Conservation (phyloP, 1,284 basidiomycete genomes). For the Prillingera fragicola region DNA sequence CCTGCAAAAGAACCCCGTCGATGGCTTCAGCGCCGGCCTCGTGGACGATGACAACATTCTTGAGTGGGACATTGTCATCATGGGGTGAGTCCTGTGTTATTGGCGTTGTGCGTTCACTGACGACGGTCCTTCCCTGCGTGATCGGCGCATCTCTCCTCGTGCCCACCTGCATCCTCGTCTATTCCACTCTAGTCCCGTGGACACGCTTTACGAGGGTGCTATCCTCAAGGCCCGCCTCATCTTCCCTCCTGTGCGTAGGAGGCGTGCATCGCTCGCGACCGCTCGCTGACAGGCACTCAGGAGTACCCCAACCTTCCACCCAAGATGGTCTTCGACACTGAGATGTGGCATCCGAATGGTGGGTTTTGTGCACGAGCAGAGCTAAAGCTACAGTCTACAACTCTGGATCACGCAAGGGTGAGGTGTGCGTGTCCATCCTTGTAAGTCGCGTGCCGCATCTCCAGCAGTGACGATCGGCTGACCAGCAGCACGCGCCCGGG, state of each 20-base stretch:
- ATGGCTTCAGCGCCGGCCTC: slow-evolving; percentile 91
- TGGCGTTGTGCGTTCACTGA: not conserved
- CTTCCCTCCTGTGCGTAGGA: slow-evolving; percentile 60
- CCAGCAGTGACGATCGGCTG: too few relatives aligned
- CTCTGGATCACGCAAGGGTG: slow-evolving; percentile 83
- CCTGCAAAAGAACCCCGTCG: slow-evolving; percentile 79
- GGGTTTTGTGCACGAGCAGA: slow-evolving; percentile 30
- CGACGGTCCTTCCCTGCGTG: slow-evolving; percentile 1
- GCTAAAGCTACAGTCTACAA: slow-evolving; percentile 64
- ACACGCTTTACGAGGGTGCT: slow-evolving; percentile 88
- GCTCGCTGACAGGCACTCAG: slow-evolving; percentile 13
- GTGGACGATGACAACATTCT: slow-evolving; percentile 88
- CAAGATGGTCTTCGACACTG: slow-evolving; percentile 90
- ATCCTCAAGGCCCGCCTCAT: slow-evolving; percentile 82
- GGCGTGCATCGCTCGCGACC: too few relatives aligned
- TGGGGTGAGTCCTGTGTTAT: slow-evolving; percentile 60
- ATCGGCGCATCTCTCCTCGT: not conserved
- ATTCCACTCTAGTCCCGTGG: slow-evolving; percentile 60
- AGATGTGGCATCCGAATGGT: slow-evolving; percentile 99
- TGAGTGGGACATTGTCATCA: slow-evolving; percentile 86
- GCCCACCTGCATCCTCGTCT: slow-evolving; percentile 1
- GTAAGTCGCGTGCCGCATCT: slow-evolving; percentile 51
- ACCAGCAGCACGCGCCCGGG: slow-evolving; percentile 75
- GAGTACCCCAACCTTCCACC: slow-evolving; percentile 90
- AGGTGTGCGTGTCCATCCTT: slow-evolving; percentile 93